phyloP scores from a whole-genome alignment of 1,284 basidiomycete species.

The Fomitiporia mediterranea region DNA sequence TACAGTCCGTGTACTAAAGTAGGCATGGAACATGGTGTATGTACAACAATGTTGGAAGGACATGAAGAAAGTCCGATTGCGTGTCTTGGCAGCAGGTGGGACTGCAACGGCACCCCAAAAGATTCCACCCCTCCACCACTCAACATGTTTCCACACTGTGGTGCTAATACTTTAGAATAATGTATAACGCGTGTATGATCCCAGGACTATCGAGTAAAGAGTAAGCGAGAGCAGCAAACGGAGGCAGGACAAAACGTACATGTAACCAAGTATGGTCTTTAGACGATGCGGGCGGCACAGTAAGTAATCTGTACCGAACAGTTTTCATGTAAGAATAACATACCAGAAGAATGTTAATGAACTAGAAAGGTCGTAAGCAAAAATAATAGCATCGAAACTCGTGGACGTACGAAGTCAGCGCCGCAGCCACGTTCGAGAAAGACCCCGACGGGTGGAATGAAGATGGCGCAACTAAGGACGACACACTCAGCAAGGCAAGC shows the following conservation, averaged over 20 bases:
- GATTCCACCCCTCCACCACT: too few relatives aligned
- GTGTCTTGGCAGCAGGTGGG: too few relatives aligned
- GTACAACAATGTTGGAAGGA: background rate
- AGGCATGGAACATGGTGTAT: background rate
- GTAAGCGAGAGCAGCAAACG: conserved; percentile 14
- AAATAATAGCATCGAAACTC: background rate
- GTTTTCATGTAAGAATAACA: conserved; percentile 20
- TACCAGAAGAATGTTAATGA: conserved; percentile 65
- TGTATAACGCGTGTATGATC: conserved; percentile 73
- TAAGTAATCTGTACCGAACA: background rate
- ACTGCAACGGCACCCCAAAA: too few relatives aligned
- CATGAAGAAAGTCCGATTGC: background rate
- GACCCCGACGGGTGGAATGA: conserved; percentile 75
- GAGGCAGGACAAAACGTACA: conserved; percentile 40
- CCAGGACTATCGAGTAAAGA: conserved; percentile 48
- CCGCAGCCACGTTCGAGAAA: conserved; percentile 75
- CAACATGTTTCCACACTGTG: too few relatives aligned
- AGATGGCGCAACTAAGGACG: conserved; percentile 51
- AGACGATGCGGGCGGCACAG: conserved; percentile 3
- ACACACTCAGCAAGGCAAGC: background rate
- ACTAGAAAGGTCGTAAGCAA: conserved; percentile 30
- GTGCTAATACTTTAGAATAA: conserved; percentile 58
- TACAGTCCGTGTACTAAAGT: conserved; percentile 11
- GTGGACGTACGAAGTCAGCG: conserved; percentile 53
- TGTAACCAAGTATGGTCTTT: conserved; percentile 62